These are phyloP conservation scores for Penicillium psychrofluorescens DNA, from an alignment of 495 filamentous ascomycete species.

Conservation along the genomic window DNA sequence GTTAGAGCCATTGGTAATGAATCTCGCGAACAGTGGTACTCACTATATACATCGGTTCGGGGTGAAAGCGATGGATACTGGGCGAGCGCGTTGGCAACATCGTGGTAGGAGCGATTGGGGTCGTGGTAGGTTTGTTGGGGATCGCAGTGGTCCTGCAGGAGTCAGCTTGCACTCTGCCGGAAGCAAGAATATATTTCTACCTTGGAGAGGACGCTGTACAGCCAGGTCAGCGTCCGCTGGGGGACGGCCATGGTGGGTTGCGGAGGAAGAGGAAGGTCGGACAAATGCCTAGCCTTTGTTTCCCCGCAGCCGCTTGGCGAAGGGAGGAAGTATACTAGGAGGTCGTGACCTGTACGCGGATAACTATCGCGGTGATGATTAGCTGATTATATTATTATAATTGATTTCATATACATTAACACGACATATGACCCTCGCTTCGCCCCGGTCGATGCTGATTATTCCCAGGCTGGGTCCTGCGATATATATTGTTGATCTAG, in stretches of 20 bases:
- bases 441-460: too few relatives aligned
- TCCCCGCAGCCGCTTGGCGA: conserved; percentile 14
- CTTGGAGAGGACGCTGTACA: conserved; percentile 81
- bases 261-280: conserved; percentile 2
- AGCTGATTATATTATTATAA: too few relatives aligned
- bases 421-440: too few relatives aligned
- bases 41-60: conserved; percentile 96
- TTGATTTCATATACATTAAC: too few relatives aligned
- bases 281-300: conserved; percentile 11
- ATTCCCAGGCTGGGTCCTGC: too few relatives aligned
- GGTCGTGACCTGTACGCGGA: too few relatives aligned
- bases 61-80: conserved; percentile 79
- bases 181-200: conserved; percentile 34
- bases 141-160: conserved; percentile 77
- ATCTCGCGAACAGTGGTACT: conserved; percentile 10
- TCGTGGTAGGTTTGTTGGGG: conserved; percentile 86
- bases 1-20: too few relatives aligned
- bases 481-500: too few relatives aligned
- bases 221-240: conserved; percentile 87
- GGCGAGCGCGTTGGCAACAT: conserved; percentile 75
- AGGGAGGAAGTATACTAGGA: too few relatives aligned
- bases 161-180: background rate
- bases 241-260: conserved; percentile 60
- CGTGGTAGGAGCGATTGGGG: conserved; percentile 84
- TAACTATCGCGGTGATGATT: too few relatives aligned